These are phyloP conservation scores for Fusarium caatingaense DNA, from an alignment of 2,329 filamentous ascomycete species.

Conservation along the genomic window DNA sequence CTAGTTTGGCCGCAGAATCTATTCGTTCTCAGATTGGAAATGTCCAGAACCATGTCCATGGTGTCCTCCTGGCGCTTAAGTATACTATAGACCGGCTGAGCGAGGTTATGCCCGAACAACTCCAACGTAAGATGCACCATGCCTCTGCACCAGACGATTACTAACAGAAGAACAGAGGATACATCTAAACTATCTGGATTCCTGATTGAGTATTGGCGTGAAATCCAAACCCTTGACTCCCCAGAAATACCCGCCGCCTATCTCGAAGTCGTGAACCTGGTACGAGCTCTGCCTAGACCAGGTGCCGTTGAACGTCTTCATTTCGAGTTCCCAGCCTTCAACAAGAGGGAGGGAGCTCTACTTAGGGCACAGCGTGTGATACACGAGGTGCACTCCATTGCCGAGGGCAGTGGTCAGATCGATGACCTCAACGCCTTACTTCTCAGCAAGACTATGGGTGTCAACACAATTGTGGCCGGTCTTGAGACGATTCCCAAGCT, in stretches of 20 bases:
- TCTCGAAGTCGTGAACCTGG: slow-evolving; percentile 59
- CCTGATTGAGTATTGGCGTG: slow-evolving; percentile 45
- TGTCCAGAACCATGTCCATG: slow-evolving; percentile 67
- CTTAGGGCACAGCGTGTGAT: slow-evolving; percentile 54
- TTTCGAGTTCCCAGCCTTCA: slow-evolving; percentile 34
- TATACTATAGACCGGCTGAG: slow-evolving; percentile 66
- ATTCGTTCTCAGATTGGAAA: slow-evolving; percentile 40
- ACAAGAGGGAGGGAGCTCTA: slow-evolving; percentile 51
- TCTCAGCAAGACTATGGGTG: slow-evolving; percentile 45
- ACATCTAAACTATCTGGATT: slow-evolving; percentile 48
- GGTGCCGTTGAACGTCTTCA: slow-evolving; percentile 33
- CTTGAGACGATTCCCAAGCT: slow-evolving; percentile 50
- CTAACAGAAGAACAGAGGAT: slow-evolving; percentile 46
- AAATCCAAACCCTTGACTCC: slow-evolving; percentile 44
- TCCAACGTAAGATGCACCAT: slow-evolving; percentile 54
- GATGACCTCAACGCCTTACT: slow-evolving; percentile 46
- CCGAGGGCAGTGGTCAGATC: slow-evolving; percentile 37
- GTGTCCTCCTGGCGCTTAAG: slow-evolving; percentile 66
- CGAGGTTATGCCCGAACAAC: slow-evolving; percentile 58
- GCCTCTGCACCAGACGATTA: background rate
- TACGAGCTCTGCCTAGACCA: slow-evolving; percentile 49
- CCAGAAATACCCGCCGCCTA: slow-evolving; percentile 60
- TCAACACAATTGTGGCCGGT: slow-evolving; percentile 53
- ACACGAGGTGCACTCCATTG: slow-evolving; percentile 52
- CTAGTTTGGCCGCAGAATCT: slow-evolving; percentile 51